Evolutionary conservation across 306 rosid species (phyloP).

Genomic region (Fragaria ananassa): DNA sequence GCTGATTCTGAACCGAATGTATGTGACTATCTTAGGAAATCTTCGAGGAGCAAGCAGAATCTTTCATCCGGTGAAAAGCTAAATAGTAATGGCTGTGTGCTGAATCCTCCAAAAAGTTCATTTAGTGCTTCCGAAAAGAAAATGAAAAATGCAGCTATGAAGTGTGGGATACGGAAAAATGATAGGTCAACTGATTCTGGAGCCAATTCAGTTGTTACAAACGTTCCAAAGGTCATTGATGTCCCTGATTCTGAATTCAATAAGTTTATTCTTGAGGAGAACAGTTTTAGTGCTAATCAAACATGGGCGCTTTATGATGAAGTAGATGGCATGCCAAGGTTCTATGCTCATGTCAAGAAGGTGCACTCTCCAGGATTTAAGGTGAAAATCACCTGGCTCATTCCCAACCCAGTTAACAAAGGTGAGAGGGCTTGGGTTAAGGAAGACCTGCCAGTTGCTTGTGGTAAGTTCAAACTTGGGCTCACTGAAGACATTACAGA

Average conservation of each 20-base stretch:
- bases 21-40: slow-evolving; percentile 31
- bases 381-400: slow-evolving; percentile 72
- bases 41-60: slow-evolving; percentile 46
- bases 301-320: slow-evolving; percentile 76
- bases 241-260: slow-evolving; percentile 72
- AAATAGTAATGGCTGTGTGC: slow-evolving; percentile 25
- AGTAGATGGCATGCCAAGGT: slow-evolving; percentile 73
- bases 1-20: slow-evolving; percentile 17
- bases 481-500: slow-evolving; percentile 28
- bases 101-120: slow-evolving; percentile 37
- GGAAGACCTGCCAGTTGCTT: slow-evolving; percentile 59
- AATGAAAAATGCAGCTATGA: slow-evolving; percentile 28
- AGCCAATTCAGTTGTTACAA: slow-evolving; percentile 22
- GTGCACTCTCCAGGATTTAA: slow-evolving; percentile 54
- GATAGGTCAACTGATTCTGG: slow-evolving; percentile 29
- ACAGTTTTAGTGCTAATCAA: slow-evolving; percentile 52
- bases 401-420: slow-evolving; percentile 46
- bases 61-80: slow-evolving; percentile 33
- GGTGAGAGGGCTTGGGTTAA: slow-evolving; percentile 51
- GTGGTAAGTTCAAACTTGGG: slow-evolving; percentile 62
- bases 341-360: slow-evolving; percentile 62
- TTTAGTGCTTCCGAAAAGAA: slow-evolving; percentile 22
- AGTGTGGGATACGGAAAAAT: slow-evolving; percentile 20
- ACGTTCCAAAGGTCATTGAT: slow-evolving; percentile 11
- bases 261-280: slow-evolving; percentile 52